phyloP scores from a whole-genome alignment of 306 rosid genomes.

The Malus fusca region DNA sequence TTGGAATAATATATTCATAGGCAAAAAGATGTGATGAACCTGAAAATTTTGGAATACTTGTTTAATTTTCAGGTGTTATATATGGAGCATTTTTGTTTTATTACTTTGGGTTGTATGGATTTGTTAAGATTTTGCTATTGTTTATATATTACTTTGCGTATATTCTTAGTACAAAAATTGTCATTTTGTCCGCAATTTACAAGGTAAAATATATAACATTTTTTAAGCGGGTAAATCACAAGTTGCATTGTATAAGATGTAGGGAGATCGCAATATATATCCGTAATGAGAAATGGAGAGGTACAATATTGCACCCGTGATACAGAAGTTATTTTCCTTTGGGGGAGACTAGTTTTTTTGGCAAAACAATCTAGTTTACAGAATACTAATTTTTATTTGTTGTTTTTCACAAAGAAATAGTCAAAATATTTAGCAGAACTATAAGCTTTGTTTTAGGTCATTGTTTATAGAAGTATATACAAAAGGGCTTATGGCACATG shows the following conservation, averaged over 20 bases:
- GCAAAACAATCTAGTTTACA: background rate
- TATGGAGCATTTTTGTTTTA: background rate
- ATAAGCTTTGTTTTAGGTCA: background rate
- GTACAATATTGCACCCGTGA: background rate
- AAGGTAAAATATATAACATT: background rate
- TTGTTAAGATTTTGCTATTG: background rate
- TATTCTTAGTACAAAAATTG: background rate
- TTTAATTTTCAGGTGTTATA: background rate
- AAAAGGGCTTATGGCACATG: background rate
- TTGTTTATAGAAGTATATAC: background rate
- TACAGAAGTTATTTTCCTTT: background rate
- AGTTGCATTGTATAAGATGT: no score
- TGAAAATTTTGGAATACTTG: background rate
- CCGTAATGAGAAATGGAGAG: background rate
- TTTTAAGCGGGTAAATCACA: background rate
- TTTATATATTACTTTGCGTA: no score
- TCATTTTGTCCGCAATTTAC: background rate
- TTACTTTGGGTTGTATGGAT: background rate
- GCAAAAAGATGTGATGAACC: background rate
- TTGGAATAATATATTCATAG: background rate
- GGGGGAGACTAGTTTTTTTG: background rate
- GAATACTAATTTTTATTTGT: no score
- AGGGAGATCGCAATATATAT: no score
- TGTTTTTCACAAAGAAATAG: background rate
- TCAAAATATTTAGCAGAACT: background rate